Conservation (phyloP, 345 rosid genomes). For the Adansonia digitata region DNA sequence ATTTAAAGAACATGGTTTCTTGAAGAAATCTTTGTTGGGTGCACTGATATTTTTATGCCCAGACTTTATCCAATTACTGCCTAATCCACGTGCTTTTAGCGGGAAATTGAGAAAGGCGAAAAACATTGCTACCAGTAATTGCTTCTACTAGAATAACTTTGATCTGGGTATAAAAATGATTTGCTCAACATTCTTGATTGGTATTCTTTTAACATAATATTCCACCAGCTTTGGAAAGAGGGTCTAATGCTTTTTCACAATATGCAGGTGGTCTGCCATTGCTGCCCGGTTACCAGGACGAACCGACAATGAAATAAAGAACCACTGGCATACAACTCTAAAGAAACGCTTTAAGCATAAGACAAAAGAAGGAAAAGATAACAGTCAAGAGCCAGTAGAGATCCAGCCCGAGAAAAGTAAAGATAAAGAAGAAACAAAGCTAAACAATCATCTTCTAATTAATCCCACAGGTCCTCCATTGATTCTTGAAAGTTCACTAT, state of each 20-base stretch:
- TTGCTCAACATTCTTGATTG: too few species aligned
- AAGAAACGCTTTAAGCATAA: slow-evolving; percentile 30
- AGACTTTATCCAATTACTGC: too few species aligned
- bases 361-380: neutral
- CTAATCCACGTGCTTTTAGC: too few species aligned
- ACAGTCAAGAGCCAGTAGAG: neutral
- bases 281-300: slow-evolving; percentile 55
- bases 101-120: too few species aligned
- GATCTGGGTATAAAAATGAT: too few species aligned
- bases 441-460: neutral
- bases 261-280: slow-evolving; percentile 54
- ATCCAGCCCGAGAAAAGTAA: neutral
- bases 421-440: neutral
- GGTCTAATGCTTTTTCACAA: neutral
- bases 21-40: neutral
- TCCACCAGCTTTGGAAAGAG: too few species aligned
- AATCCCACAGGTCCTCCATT: neutral
- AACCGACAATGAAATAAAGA: slow-evolving; percentile 56
- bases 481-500: slow-evolving; percentile 21
- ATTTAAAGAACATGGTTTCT: neutral
- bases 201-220: too few species aligned
- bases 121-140: too few species aligned
- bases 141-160: too few species aligned
- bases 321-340: slow-evolving; percentile 57
- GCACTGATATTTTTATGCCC: neutral